These are phyloP conservation scores for Candolleomyces eurysporus DNA, from an alignment of 768 basidiomycete genomes.

Conservation along the genomic window DNA sequence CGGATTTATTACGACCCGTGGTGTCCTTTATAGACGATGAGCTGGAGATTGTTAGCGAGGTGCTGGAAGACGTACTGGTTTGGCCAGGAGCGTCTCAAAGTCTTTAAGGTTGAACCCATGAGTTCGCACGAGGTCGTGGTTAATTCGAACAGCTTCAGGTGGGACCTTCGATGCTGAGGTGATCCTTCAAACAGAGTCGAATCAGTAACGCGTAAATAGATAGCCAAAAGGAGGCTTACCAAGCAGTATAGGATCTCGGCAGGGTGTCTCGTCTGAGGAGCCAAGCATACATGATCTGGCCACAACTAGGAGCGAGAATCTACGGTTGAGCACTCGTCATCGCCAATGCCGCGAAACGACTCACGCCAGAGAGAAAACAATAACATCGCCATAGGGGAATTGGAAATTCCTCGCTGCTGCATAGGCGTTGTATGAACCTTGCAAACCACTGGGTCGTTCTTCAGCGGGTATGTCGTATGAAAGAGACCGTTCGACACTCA, in stretches of 20 bases:
- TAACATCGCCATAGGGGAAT: slow-evolving; percentile 79
- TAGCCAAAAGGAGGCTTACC: slow-evolving; percentile 42
- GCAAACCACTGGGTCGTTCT: slow-evolving; percentile 62
- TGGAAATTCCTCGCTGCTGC: slow-evolving; percentile 62
- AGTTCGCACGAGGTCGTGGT: slow-evolving; percentile 56
- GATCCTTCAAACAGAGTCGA: slow-evolving; percentile 50
- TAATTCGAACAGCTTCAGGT: slow-evolving; percentile 55
- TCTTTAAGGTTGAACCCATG: slow-evolving; percentile 53
- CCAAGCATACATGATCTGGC: slow-evolving; percentile 83
- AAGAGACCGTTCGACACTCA: slow-evolving; percentile 27
- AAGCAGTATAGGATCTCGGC: slow-evolving; percentile 69
- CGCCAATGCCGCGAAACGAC: slow-evolving; percentile 15
- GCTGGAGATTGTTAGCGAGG: not conserved
- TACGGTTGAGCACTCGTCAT: not conserved
- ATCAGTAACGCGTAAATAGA: not conserved
- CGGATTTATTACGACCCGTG: slow-evolving; percentile 47
- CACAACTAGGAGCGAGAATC: slow-evolving; percentile 47
- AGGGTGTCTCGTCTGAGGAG: slow-evolving; percentile 81
- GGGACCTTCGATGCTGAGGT: slow-evolving; percentile 65
- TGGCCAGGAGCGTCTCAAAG: slow-evolving; percentile 51
- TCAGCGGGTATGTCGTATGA: not conserved
- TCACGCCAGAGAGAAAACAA: slow-evolving; percentile 78
- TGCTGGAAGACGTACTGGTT: slow-evolving; percentile 38
- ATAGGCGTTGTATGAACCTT: slow-evolving; percentile 84
- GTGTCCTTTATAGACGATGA: slow-evolving; percentile 41